phyloP scores from a whole-genome alignment of 1,284 basidiomycete genomes.

The Ceratobasidium sp. region DNA sequence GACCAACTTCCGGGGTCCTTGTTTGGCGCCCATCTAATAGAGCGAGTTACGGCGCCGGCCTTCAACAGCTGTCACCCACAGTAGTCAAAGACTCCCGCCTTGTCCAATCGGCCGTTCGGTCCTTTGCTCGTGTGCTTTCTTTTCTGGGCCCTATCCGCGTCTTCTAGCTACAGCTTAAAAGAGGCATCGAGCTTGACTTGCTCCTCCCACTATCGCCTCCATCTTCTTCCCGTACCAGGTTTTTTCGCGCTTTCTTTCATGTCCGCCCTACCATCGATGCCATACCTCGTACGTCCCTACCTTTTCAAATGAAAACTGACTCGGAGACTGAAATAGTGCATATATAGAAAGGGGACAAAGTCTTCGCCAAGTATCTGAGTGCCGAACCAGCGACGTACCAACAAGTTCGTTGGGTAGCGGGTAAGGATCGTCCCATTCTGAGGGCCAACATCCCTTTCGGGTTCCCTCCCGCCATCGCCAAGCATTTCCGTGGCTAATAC shows the following conservation, averaged over 20 bases:
- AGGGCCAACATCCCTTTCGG: not conserved
- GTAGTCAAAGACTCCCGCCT: conserved; percentile 12
- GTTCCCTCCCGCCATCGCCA: conserved; percentile 61
- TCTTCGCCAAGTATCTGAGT: conserved; percentile 36
- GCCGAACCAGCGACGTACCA: conserved; percentile 29
- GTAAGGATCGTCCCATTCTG: conserved; percentile 52
- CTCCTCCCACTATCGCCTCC: conserved; percentile 47
- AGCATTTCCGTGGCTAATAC: conserved; percentile 28
- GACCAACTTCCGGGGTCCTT: conserved; percentile 16
- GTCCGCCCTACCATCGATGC: conserved; percentile 26
- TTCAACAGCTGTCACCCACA: conserved; percentile 28
- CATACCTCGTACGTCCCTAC: conserved; percentile 13
- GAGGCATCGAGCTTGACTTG: not conserved
- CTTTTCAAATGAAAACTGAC: conserved; percentile 29
- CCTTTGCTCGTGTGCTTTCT: conserved; percentile 32
- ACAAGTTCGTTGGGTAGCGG: conserved; percentile 38
- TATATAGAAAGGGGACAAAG: conserved; percentile 40
- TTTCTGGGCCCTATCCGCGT: not conserved
- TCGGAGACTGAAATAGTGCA: conserved; percentile 31
- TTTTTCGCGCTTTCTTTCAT: not conserved
- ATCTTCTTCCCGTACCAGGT: conserved; percentile 52
- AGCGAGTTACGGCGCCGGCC: conserved; percentile 10
- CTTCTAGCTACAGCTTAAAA: conserved; percentile 4
- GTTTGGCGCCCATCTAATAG: conserved; percentile 16
- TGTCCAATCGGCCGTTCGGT: conserved; percentile 3